Base-by-base conservation (phyloP, 495 filamentous ascomycete species). In the Aspergillus nanangensis region DNA sequence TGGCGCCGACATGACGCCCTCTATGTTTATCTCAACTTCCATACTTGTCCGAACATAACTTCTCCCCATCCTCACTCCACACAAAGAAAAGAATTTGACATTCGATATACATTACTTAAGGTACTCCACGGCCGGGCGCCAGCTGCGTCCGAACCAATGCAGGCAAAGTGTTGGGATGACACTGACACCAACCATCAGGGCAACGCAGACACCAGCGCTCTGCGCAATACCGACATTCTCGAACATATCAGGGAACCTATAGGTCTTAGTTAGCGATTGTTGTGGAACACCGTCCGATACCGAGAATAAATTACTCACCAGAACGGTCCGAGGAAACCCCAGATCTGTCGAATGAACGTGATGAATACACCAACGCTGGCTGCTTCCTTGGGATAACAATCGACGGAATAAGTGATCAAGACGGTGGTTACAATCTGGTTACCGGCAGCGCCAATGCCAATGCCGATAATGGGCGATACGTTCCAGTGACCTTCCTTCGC, bases 301-400 rank as follows among this genome's bases (percentile, higher is more conserved):
- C 15, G 19, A 19, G 19, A 1, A 17, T 8, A 5, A 5, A n/a
- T n/a, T 9, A 38, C 59, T 45, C 49, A 77, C 72, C 74, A 80
- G 52, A 80, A 80, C 4, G 72, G 73, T 17, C 77, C 77, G 47
- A 81, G 71, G 53, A 81, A 81, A 0, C 76, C 75, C 76, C 75
- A 80, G 18, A 64, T 70, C 42, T 74, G 69, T 8, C 77, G 57
- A 22, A 80, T 64, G 44, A 80, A 70, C 8, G 63, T 78, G 46
- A 79, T 63, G 41, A 78, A 78, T 1, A 80, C 76, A 32, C 76
- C 76, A n/a, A 80, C 58, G 47, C 65, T 69, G 10, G 61, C 69
- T 4, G 73, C 59, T 19, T 76, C 68, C 22, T 71, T 62, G 0
- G 56, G 72, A 54, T 73, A 69, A 42, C 71, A 75, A 52, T 79